Conservation (phyloP, 495 filamentous ascomycete species). For the Elaphomyces granulatus region DNA sequence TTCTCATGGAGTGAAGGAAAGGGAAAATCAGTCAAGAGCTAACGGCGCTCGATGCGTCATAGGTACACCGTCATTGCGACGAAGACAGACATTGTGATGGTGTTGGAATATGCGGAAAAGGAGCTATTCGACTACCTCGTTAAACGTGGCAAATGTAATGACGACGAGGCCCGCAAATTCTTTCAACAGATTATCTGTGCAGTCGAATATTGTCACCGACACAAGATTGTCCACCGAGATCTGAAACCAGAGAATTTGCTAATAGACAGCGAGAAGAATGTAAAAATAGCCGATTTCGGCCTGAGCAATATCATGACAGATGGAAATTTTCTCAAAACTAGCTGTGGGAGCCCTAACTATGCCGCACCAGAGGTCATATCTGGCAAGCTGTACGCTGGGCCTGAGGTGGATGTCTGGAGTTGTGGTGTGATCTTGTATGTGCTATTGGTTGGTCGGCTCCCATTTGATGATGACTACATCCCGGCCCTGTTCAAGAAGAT, state of each 20-base stretch:
- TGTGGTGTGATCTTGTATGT: constrained; percentile 98
- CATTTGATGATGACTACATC: constrained; percentile 96
- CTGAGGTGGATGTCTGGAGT: constrained; percentile 98
- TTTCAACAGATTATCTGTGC: constrained; percentile 99
- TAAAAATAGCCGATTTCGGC: constrained; percentile 98
- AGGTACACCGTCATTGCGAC: constrained; percentile 96
- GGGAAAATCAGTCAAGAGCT: constrained; percentile 4
- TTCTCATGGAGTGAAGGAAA: too few species aligned
- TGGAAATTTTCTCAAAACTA: constrained; percentile 96
- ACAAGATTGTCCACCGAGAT: constrained; percentile 97
- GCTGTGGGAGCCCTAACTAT: constrained; percentile 96
- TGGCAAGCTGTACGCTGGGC: constrained; percentile 92
- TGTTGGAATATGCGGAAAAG: constrained; percentile 90
- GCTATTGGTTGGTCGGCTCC: constrained; percentile 74
- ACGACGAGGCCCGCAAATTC: constrained; percentile 83
- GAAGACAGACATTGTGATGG: constrained; percentile 90
- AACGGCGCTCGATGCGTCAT: constrained; percentile 9
- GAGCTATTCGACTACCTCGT: constrained; percentile 98
- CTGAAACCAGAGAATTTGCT: constrained; percentile 95
- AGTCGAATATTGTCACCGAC: constrained; percentile 96
- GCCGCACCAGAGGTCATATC: constrained; percentile 96
- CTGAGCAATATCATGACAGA: constrained; percentile 99
- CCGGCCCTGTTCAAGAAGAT: constrained; percentile 79
- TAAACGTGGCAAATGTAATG: constrained; percentile 71
- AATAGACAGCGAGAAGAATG: constrained; percentile 84